Evolutionary conservation across 2,329 filamentous ascomycete genomes (phyloP).

Genomic region (Xylaria sp.): DNA sequence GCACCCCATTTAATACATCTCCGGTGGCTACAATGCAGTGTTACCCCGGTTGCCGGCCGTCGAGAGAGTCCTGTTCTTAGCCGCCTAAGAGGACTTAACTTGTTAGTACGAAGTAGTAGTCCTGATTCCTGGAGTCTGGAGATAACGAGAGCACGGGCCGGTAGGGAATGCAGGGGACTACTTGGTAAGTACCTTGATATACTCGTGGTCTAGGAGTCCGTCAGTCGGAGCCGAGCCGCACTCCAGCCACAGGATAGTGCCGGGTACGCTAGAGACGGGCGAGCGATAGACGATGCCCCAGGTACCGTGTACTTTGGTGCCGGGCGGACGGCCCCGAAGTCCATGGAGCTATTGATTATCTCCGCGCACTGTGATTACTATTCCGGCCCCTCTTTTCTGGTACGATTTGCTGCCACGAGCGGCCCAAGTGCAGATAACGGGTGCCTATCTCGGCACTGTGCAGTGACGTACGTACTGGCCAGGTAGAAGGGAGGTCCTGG

Average conservation of each 20-base stretch:
- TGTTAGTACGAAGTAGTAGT: too few relatives aligned
- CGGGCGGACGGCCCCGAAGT: not conserved
- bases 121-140: too few relatives aligned
- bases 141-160: too few relatives aligned
- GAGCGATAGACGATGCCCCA: not conserved
- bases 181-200: too few relatives aligned
- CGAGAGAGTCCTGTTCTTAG: not conserved
- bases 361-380: not conserved
- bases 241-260: not conserved
- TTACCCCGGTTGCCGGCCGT: not conserved
- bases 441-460: not conserved
- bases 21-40: too few relatives aligned
- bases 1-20: too few relatives aligned
- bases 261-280: not conserved
- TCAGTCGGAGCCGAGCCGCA: not conserved
- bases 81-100: not conserved
- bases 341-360: not conserved
- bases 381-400: too few relatives aligned
- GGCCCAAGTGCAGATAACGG: too few relatives aligned
- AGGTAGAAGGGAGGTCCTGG: constrained; percentile 2
- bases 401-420: too few relatives aligned
- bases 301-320: not conserved
- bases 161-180: too few relatives aligned
- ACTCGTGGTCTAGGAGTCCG: not conserved
- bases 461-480: not conserved